Conservation (phyloP, 345 rosid species). For the Sonneratia alba region DNA sequence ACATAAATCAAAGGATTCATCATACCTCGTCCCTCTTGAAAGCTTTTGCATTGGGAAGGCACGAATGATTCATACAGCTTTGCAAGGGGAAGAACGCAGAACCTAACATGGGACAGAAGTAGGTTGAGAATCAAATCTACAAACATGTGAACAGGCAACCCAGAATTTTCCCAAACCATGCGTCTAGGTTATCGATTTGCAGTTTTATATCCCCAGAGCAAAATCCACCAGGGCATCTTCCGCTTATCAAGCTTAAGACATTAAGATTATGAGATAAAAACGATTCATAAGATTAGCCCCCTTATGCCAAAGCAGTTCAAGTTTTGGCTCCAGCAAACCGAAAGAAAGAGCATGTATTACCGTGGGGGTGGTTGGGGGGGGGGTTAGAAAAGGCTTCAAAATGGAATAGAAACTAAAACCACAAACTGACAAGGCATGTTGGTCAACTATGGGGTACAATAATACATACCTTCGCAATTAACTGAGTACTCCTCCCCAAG, state of each 20-base stretch:
- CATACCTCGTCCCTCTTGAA: slow-evolving; percentile 90
- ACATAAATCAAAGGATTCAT: background rate
- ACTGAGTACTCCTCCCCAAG: slow-evolving; percentile 70
- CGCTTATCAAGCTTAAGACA: background rate
- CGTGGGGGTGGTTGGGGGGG: too few relatives aligned
- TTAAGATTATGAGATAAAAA: background rate
- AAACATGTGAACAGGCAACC: background rate
- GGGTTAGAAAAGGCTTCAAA: too few relatives aligned
- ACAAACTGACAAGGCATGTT: background rate
- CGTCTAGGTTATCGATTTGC: too few relatives aligned
- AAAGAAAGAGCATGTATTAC: too few relatives aligned
- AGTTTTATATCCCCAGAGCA: background rate
- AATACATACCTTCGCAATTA: slow-evolving; percentile 61
- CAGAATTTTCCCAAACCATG: background rate
- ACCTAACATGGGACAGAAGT: slow-evolving; percentile 25
- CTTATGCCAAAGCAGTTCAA: too few relatives aligned
- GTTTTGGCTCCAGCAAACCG: too few relatives aligned
- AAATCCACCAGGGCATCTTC: background rate
- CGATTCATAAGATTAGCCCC: background rate
- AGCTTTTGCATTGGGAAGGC: slow-evolving; percentile 81
- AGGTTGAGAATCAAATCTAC: background rate
- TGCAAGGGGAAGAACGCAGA: slow-evolving; percentile 90
- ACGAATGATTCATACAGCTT: slow-evolving; percentile 93
- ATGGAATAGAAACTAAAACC: background rate
- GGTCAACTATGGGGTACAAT: background rate